phyloP scores from a whole-genome alignment of 805 yeast species.

The Cyberlindnera galapagoensis region DNA sequence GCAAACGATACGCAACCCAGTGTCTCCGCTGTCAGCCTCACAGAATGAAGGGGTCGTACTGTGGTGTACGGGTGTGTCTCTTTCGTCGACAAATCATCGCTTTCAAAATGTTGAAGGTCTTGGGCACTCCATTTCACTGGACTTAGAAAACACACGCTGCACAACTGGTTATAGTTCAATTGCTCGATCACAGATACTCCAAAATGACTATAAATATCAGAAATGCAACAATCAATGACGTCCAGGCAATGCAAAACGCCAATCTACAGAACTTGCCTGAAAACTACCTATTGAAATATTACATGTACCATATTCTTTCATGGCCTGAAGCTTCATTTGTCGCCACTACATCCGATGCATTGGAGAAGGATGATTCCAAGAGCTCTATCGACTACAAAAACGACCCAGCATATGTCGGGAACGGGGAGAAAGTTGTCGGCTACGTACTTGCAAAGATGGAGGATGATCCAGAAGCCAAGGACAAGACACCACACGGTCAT shows the following conservation, averaged over 20 bases:
- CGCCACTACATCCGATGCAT: constrained; percentile 53
- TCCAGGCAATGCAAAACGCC: constrained; percentile 94
- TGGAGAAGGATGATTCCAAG: constrained; percentile 17
- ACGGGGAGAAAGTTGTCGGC: constrained; percentile 85
- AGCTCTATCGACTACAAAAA: constrained; percentile 32
- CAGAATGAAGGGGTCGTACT: too few species aligned
- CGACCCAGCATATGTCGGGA: constrained; percentile 57
- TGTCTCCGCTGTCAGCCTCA: too few species aligned
- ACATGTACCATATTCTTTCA: constrained; percentile 85
- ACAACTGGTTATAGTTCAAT: background rate
- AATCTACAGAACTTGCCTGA: constrained; percentile 90
- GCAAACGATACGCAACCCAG: too few species aligned
- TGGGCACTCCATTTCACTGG: too few species aligned
- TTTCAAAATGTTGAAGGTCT: too few species aligned
- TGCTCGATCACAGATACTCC: background rate
- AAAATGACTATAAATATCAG: constrained; percentile 81
- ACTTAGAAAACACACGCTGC: too few species aligned
- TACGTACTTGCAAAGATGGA: constrained; percentile 96
- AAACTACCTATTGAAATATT: constrained; percentile 86
- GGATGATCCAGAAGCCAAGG: constrained; percentile 76
- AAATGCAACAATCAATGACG: constrained; percentile 77
- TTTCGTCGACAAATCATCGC: too few species aligned
- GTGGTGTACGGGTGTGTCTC: too few species aligned
- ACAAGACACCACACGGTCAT: constrained; percentile 79
- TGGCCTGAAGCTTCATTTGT: constrained; percentile 99